A percentile compares a stretch with the other conserved stretches of the same genome.
Evolutionary conservation across 306 rosid genomes (phyloP).

Genomic region (Quercus berberidifolia): DNA sequence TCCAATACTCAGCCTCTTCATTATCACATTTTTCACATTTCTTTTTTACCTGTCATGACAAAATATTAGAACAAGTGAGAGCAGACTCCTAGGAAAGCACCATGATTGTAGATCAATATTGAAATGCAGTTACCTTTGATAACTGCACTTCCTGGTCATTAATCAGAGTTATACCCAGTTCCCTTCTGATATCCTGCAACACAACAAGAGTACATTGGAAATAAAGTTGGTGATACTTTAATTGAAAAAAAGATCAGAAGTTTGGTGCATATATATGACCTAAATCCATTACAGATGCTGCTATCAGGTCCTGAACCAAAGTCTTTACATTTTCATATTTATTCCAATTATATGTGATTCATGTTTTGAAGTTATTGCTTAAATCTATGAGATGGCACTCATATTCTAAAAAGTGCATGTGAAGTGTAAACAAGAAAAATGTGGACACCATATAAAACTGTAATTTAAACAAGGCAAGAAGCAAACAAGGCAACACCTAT

Average conservation of each 20-base stretch:
- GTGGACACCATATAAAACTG: background rate
- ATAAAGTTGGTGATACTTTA: background rate
- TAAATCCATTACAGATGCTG: background rate
- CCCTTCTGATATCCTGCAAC: slow-evolving; percentile 39
- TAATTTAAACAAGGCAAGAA: no score
- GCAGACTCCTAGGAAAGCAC: background rate
- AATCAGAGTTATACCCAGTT: slow-evolving; percentile 38
- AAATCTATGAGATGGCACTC: no score
- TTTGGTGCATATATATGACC: background rate
- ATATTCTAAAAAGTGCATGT: background rate
- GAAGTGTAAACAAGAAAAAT: background rate
- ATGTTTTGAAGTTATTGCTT: background rate
- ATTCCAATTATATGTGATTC: background rate
- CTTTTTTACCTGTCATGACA: slow-evolving; percentile 2
- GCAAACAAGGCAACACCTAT: no score
- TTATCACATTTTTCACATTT: slow-evolving; percentile 7
- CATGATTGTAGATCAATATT: background rate
- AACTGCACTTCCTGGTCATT: slow-evolving; percentile 47
- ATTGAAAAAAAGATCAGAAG: background rate
- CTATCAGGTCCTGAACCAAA: background rate
- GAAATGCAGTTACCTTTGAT: slow-evolving; percentile 41
- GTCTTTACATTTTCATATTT: background rate
- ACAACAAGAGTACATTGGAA: background rate
- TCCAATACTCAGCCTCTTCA: slow-evolving; percentile 25
- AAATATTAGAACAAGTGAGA: background rate